Conservation (phyloP, 108 stramenopile species). For the Fragilaria crotonensis region DNA sequence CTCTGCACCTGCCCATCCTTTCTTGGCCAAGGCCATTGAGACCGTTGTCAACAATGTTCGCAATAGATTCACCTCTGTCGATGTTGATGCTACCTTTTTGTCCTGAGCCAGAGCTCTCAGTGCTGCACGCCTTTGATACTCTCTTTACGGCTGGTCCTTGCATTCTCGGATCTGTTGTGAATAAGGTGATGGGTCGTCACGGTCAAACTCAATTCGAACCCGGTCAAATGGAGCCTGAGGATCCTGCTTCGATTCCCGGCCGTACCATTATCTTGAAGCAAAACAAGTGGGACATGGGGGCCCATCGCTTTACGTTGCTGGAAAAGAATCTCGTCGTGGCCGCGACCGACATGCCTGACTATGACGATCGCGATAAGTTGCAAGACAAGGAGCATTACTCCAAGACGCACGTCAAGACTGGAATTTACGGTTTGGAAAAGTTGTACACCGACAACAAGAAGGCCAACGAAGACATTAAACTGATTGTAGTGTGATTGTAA, state of each 20-base stretch:
- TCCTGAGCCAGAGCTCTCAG: slow-evolving; percentile 54
- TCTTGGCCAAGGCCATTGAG: slow-evolving; percentile 39
- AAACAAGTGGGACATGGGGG: slow-evolving; percentile 85
- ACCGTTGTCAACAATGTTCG: slow-evolving; percentile 60
- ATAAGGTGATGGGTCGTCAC: slow-evolving; percentile 66
- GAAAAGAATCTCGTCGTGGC: slow-evolving; percentile 79
- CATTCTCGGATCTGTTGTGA: slow-evolving; percentile 62
- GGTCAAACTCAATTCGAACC: slow-evolving; percentile 60
- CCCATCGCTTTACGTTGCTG: slow-evolving; percentile 76
- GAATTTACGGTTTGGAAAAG: slow-evolving; percentile 48
- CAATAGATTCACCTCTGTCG: slow-evolving; percentile 72
- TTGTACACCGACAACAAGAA: slow-evolving; percentile 32
- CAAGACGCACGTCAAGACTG: slow-evolving; percentile 45
- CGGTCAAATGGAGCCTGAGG: slow-evolving; percentile 59
- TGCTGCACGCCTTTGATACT: slow-evolving; percentile 68
- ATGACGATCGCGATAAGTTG: slow-evolving; percentile 37
- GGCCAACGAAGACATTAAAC: slow-evolving; percentile 7
- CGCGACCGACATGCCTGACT: slow-evolving; percentile 81
- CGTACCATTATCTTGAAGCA: slow-evolving; percentile 66
- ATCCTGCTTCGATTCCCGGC: slow-evolving; percentile 46
- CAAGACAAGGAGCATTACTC: slow-evolving; percentile 40
- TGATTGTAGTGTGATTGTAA: not conserved
- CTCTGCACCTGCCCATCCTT: slow-evolving; percentile 76
- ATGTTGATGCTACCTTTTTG: slow-evolving; percentile 66
- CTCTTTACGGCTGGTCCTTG: slow-evolving; percentile 80